These are phyloP conservation scores for Penicillium psychrosexuale DNA, from an alignment of 2,329 filamentous ascomycete species.

Conservation along the genomic window DNA sequence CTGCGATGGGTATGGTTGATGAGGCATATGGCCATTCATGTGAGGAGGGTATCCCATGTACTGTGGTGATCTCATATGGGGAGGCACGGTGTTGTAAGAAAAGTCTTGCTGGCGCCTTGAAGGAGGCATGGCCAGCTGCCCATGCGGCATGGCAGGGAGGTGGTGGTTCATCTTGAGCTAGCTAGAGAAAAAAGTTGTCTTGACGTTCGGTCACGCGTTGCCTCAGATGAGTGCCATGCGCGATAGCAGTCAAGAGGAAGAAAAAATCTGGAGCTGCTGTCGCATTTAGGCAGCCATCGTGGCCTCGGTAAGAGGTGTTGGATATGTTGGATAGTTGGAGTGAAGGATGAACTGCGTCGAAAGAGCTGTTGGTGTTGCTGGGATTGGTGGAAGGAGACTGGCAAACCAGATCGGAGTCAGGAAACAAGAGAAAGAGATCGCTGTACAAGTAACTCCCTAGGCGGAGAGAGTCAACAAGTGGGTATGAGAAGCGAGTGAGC, in stretches of 20 bases:
- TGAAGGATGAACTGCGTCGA: slow-evolving; percentile 7
- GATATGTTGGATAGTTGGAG: slow-evolving; percentile 1
- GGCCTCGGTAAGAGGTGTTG: slow-evolving; percentile 19
- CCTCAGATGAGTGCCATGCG: slow-evolving; percentile 43
- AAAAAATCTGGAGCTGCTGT: slow-evolving; percentile 17
- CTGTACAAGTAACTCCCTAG: slow-evolving; percentile 3
- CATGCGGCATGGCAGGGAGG: slow-evolving; percentile 45
- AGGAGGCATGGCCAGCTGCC: slow-evolving; percentile 51
- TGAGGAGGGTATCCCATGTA: slow-evolving; percentile 58
- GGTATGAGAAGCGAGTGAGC: background rate
- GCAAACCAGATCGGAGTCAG: background rate
- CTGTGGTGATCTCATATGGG: slow-evolving; percentile 57
- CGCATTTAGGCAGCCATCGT: slow-evolving; percentile 39
- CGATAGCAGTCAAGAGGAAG: slow-evolving; percentile 24
- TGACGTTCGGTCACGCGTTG: slow-evolving; percentile 39
- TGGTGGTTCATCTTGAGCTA: slow-evolving; percentile 47
- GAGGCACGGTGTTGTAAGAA: slow-evolving; percentile 42
- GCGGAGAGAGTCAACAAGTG: background rate
- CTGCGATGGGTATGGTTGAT: slow-evolving; percentile 44
- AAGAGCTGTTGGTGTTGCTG: slow-evolving; percentile 13
- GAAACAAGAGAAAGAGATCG: slow-evolving; percentile 8
- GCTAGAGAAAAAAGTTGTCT: slow-evolving; percentile 30
- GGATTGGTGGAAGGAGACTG: slow-evolving; percentile 8
- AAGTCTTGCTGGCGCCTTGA: slow-evolving; percentile 48
- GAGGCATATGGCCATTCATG: slow-evolving; percentile 54